Evolutionary conservation across 2,329 filamentous ascomycete species (phyloP).

Genomic region (Tricladium varicosporioides): DNA sequence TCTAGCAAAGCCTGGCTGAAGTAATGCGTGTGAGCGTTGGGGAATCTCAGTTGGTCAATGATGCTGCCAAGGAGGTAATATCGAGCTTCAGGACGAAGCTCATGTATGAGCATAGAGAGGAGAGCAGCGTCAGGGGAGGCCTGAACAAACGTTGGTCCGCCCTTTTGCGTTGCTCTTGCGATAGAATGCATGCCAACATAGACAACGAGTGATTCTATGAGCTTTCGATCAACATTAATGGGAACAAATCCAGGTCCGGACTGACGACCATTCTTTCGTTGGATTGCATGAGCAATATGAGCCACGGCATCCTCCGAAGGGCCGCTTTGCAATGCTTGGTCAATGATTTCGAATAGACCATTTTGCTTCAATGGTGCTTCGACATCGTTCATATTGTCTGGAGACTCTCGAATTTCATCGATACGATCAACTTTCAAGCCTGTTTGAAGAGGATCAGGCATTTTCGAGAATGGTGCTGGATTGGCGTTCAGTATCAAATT

Average conservation of each 20-base stretch:
- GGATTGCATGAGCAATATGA: slow-evolving; percentile 72
- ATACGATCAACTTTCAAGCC: slow-evolving; percentile 75
- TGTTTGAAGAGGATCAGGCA: slow-evolving; percentile 69
- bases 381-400: slow-evolving; percentile 62
- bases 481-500: slow-evolving; percentile 85
- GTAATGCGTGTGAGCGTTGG: slow-evolving; percentile 87
- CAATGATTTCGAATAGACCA: slow-evolving; percentile 58
- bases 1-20: slow-evolving; percentile 85
- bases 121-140: slow-evolving; percentile 67
- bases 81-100: slow-evolving; percentile 72
- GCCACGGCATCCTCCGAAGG: slow-evolving; percentile 71
- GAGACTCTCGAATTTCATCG: slow-evolving; percentile 69
- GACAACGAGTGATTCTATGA: slow-evolving; percentile 81
- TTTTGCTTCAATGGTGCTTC: slow-evolving; percentile 48
- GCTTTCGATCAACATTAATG: slow-evolving; percentile 64
- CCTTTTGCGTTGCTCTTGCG: slow-evolving; percentile 54
- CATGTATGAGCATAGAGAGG: slow-evolving; percentile 73
- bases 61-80: slow-evolving; percentile 85
- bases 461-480: slow-evolving; percentile 64
- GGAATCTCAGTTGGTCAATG: slow-evolving; percentile 87
- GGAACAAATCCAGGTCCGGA: slow-evolving; percentile 66
- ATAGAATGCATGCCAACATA: slow-evolving; percentile 77
- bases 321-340: slow-evolving; percentile 58
- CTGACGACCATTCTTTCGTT: slow-evolving; percentile 54
- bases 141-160: slow-evolving; percentile 61